These are phyloP conservation scores for Leccinum subgranulosum DNA, from an alignment of 768 basidiomycete species.

Conservation along the genomic window DNA sequence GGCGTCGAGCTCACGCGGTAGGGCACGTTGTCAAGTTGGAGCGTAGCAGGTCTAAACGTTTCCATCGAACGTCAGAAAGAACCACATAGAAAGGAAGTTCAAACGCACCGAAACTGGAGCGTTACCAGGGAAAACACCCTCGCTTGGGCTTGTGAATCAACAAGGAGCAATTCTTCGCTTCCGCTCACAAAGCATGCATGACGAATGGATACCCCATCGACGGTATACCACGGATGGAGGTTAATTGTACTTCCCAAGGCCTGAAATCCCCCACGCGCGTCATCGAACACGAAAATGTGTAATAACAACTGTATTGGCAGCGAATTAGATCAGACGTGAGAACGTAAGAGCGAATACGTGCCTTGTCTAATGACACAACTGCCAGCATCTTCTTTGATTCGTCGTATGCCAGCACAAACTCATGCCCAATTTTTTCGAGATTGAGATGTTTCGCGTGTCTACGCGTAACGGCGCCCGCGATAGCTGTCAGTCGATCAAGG, in stretches of 20 bases:
- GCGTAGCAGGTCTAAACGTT: constrained; percentile 40
- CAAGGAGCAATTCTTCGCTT: constrained; percentile 49
- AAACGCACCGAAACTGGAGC: constrained; percentile 39
- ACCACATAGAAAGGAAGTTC: not conserved
- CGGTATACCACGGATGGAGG: constrained; percentile 42
- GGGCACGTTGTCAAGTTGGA: constrained; percentile 38
- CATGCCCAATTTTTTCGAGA: constrained; percentile 45
- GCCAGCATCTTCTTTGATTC: constrained; percentile 49
- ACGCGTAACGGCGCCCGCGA: constrained; percentile 32
- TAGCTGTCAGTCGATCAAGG: constrained; percentile 31
- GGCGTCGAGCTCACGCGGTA: constrained; percentile 40
- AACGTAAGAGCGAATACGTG: constrained; percentile 2
- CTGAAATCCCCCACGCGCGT: constrained; percentile 37
- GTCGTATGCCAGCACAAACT: constrained; percentile 48
- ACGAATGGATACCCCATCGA: constrained; percentile 23
- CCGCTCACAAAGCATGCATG: constrained; percentile 45
- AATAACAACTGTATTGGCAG: constrained; percentile 34
- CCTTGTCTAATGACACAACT: constrained; percentile 43
- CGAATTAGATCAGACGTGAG: too few species aligned
- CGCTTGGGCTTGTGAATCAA: constrained; percentile 42
- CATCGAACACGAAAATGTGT: constrained; percentile 48
- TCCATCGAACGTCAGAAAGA: not conserved
- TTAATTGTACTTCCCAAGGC: constrained; percentile 40
- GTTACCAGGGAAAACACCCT: constrained; percentile 55
- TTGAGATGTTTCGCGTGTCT: constrained; percentile 33